A percentile compares a stretch with the other conserved stretches of the same genome.
phyloP scores from a whole-genome alignment of 2,329 filamentous ascomycete genomes.

The Pseudogymnoascus sp. region DNA sequence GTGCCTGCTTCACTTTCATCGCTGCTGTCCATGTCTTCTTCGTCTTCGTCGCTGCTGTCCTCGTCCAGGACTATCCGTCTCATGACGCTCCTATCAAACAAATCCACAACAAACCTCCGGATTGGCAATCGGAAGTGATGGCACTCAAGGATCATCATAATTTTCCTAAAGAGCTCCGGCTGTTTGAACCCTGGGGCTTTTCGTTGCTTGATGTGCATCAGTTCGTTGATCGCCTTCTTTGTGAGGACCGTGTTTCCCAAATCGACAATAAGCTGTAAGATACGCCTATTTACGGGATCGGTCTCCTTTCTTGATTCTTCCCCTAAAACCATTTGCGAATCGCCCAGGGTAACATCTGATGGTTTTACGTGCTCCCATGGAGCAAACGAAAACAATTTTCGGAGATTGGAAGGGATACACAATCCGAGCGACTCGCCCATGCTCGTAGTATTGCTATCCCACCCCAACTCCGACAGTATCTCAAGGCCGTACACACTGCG shows the following conservation, averaged over 20 bases:
- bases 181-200: constrained; percentile 70
- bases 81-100: constrained; percentile 88
- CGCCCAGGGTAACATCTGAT: constrained; percentile 29
- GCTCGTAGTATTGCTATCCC: constrained; percentile 83
- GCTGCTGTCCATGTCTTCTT: constrained; percentile 32
- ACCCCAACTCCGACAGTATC: constrained; percentile 81
- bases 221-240: constrained; percentile 75
- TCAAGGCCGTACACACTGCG: constrained; percentile 86
- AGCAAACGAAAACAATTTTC: constrained; percentile 66
- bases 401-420: constrained; percentile 74
- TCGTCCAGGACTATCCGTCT: constrained; percentile 76
- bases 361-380: constrained; percentile 43
- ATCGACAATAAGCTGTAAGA: constrained; percentile 78
- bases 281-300: constrained; percentile 60
- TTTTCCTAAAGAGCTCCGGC: constrained; percentile 72
- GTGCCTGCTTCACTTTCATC: constrained; percentile 39
- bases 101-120: constrained; percentile 81
- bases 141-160: constrained; percentile 76
- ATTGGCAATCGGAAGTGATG: constrained; percentile 85
- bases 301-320: constrained; percentile 45
- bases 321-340: constrained; percentile 40
- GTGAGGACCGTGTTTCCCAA: constrained; percentile 90
- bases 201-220: constrained; percentile 70
- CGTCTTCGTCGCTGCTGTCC: constrained; percentile 25
- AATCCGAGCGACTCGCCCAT: constrained; percentile 79